A percentile compares a stretch with the other conserved stretches of the same genome.
phyloP scores from a whole-genome alignment of 1,139 yeast genomes.

The Yamadazyma dushanensis region DNA sequence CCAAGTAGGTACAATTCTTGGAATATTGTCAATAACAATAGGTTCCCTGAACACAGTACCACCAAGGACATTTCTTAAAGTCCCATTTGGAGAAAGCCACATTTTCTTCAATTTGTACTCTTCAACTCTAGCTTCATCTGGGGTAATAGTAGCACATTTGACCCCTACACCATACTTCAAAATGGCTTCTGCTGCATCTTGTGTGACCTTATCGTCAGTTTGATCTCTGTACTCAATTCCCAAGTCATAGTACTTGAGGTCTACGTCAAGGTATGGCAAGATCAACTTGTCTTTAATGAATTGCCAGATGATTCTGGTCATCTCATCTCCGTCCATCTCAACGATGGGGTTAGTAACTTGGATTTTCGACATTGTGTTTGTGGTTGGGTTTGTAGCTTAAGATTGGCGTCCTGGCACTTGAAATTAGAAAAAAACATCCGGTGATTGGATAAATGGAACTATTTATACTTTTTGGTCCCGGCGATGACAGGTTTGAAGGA shows the following conservation, averaged over 20 bases:
- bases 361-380: constrained; percentile 35
- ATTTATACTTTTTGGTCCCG: constrained; percentile 1
- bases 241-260: constrained; percentile 73
- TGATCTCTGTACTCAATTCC: constrained; percentile 70
- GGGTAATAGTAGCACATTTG: constrained; percentile 85
- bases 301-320: constrained; percentile 85
- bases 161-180: constrained; percentile 77
- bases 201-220: constrained; percentile 70
- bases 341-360: constrained; percentile 72
- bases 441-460: constrained; percentile 5
- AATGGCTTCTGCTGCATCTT: constrained; percentile 76
- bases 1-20: constrained; percentile 78
- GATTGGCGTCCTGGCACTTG: constrained; percentile 1
- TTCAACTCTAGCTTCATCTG: constrained; percentile 78
- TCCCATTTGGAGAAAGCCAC: constrained; percentile 89
- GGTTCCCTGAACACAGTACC: constrained; percentile 88
- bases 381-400: too few relatives aligned
- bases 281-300: constrained; percentile 69
- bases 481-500: constrained; percentile 1
- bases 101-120: constrained; percentile 74
- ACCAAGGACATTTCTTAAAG: constrained; percentile 76
- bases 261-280: constrained; percentile 69
- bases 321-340: constrained; percentile 84
- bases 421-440: constrained; percentile 1
- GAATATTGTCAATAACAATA: constrained; percentile 73